Percentiles rank a stretch among this genome's conserved stretches.
phyloP scores from a whole-genome alignment of 2,329 filamentous ascomycete genomes.

The Ophioceras dolichostomum region DNA sequence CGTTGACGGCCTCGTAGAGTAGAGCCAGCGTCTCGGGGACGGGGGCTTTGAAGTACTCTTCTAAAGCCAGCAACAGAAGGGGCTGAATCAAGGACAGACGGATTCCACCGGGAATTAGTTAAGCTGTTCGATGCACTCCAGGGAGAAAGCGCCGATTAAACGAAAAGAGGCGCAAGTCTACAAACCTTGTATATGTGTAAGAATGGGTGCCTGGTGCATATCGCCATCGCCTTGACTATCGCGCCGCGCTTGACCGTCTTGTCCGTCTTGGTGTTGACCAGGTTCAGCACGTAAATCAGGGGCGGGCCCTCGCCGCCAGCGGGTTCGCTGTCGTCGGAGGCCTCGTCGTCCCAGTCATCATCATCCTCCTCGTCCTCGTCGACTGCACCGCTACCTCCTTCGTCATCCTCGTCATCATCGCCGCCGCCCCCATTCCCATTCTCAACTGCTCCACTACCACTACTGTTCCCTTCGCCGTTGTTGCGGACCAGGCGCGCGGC shows the following conservation, averaged over 20 bases:
- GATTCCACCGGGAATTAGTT: too few relatives aligned
- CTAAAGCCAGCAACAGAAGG: slow-evolving; percentile 75
- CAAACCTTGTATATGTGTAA: slow-evolving; percentile 91
- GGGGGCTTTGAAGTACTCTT: slow-evolving; percentile 93
- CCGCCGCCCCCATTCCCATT: too few relatives aligned
- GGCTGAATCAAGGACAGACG: slow-evolving; percentile 46
- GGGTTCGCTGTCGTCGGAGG: slow-evolving; percentile 48
- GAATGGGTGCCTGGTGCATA: slow-evolving; percentile 95
- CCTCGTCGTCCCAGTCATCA: slow-evolving; percentile 37
- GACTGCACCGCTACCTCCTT: slow-evolving; percentile 22
- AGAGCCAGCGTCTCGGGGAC: slow-evolving; percentile 77
- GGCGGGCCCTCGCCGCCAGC: slow-evolving; percentile 74
- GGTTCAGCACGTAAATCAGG: slow-evolving; percentile 89
- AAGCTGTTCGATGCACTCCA: too few relatives aligned
- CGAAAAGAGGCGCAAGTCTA: slow-evolving; percentile 58
- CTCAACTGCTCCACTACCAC: too few relatives aligned
- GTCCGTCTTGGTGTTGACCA: slow-evolving; percentile 97
- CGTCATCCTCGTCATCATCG: slow-evolving; percentile 35
- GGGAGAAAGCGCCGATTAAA: too few relatives aligned
- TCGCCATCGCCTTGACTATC: slow-evolving; percentile 95
- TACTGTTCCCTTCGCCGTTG: slow-evolving; percentile 30
- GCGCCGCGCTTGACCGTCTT: slow-evolving; percentile 86
- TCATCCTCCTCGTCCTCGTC: slow-evolving; percentile 30
- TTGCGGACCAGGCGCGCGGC: slow-evolving; percentile 38
- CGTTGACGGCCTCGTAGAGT: slow-evolving; percentile 86